Evolutionary conservation across 495 filamentous ascomycete species (phyloP), one percentile per base, ranked within the genome.

Genomic region (Lepraria neglecta): DNA sequence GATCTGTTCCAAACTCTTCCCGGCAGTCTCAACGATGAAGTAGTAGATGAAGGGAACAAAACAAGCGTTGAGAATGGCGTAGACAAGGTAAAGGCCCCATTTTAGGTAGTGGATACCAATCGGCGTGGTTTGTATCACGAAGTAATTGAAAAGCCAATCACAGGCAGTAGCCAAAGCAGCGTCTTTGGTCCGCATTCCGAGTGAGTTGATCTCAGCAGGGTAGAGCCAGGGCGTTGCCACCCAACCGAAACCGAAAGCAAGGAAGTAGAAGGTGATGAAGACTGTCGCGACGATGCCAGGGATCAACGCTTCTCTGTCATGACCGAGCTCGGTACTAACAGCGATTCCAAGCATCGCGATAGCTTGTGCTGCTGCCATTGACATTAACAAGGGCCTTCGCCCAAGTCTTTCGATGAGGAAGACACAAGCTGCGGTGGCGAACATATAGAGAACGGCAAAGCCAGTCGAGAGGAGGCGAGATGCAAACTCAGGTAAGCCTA

Each of bases 401-500:
- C 88, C 88, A 9, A 84, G 78, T 1, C 85, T 80, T 72, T 91
- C 88, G 62, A 91, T 87, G 50, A 85, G 80, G 74, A 87, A 90
- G 82, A 87, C 88, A 3, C 86, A 89, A 4, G 81, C 74, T 0
- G 85, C 87, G 0, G 88, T 86, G 62, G 86, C 88, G 66, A 90
- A 81, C 12, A 85, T 77, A 70, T 90, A 91, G 9, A 88, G 83
- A 15, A 90, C 74, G 77, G 87, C 87, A 77, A 88, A 90, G 7
- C 88, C 77, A 38, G 87, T 89, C 11, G 87, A 86, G 1, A 92
- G 74, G 4, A 96, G 73, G 53, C 89, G 91, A 1, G 91, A 90
- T 72, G 92, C 90, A 51, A 95, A 82, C 65, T 94, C 88, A 30
- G 71, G 72, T 6, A 86, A 70, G 1, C 77, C 74, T 21, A 86